Evolutionary conservation across 192 early-diverging fungal genomes (phyloP).

Genomic region (Coemansia erecta): DNA sequence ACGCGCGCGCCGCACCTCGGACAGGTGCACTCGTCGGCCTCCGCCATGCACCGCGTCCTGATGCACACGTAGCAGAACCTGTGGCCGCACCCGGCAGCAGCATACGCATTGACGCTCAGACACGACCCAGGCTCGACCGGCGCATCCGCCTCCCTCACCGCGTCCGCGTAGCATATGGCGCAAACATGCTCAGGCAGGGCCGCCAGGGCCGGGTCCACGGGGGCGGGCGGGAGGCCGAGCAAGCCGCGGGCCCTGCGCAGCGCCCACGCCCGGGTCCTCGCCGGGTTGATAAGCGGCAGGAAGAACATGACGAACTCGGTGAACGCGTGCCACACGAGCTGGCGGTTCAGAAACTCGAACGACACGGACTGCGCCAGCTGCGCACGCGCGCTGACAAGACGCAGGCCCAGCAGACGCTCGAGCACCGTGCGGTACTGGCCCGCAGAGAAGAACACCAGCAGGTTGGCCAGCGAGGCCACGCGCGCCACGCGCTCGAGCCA

Average conservation of each 20-base stretch:
- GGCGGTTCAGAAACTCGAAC: conserved; percentile 91
- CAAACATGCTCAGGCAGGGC: conserved; percentile 68
- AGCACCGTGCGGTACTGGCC: conserved; percentile 80
- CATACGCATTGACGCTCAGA: conserved; percentile 64
- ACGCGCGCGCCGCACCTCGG: conserved; percentile 74
- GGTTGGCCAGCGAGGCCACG: conserved; percentile 70
- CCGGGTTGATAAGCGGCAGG: conserved; percentile 72
- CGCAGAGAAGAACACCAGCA: conserved; percentile 78
- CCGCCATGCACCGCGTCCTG: conserved; percentile 68
- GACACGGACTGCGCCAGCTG: conserved; percentile 75
- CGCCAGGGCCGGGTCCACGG: conserved; percentile 29
- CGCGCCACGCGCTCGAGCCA: conserved; percentile 62
- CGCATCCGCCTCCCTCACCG: background rate
- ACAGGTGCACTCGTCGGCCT: conserved; percentile 71
- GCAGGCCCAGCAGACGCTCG: conserved; percentile 78
- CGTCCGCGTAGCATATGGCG: conserved; percentile 63
- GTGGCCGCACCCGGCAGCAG: conserved; percentile 81
- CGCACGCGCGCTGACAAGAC: conserved; percentile 76
- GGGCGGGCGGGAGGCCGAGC: conserved; percentile 54
- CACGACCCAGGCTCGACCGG: conserved; percentile 20
- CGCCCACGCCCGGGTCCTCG: conserved; percentile 34
- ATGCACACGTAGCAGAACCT: conserved; percentile 91
- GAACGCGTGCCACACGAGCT: conserved; percentile 92
- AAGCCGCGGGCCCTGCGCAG: conserved; percentile 28
- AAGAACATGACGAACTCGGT: conserved; percentile 89